These are phyloP conservation scores for Hyphopichia pseudoburtonii DNA, from an alignment of 1,139 yeast species.

Conservation along the genomic window DNA sequence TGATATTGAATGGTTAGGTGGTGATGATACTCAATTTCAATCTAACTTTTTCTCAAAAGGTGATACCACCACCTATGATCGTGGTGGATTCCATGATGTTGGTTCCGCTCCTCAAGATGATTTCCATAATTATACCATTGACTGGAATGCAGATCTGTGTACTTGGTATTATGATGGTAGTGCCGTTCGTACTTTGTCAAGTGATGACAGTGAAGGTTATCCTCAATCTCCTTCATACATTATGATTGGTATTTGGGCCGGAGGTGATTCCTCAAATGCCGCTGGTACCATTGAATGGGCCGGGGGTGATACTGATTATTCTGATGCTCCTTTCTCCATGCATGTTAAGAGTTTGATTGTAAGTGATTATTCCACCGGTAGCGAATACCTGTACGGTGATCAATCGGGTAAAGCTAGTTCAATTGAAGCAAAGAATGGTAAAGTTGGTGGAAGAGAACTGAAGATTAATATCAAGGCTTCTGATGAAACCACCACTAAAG, in stretches of 20 bases:
- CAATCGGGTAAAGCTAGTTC: conserved; percentile 64
- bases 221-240: conserved; percentile 54
- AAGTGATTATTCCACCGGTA: conserved; percentile 37
- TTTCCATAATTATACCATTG: conserved; percentile 34
- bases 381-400: conserved; percentile 45
- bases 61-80: conserved; percentile 62
- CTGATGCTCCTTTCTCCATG: conserved; percentile 37
- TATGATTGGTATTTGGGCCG: conserved; percentile 45
- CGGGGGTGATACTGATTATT: conserved; percentile 41
- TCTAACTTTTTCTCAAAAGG: conserved; percentile 80
- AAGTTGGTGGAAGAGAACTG: conserved; percentile 54
- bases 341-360: conserved; percentile 26
- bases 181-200: conserved; percentile 40
- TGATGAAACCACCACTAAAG: conserved; percentile 1
- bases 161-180: conserved; percentile 47
- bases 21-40: conserved; percentile 68
- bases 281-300: conserved; percentile 53
- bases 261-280: conserved; percentile 46
- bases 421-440: conserved; percentile 62
- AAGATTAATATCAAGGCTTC: conserved; percentile 30
- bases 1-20: conserved; percentile 78
- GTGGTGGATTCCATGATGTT: conserved; percentile 64
- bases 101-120: conserved; percentile 43
- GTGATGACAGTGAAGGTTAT: conserved; percentile 40
- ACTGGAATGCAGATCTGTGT: conserved; percentile 32